Evolutionary conservation across 768 basidiomycete genomes (phyloP).

Genomic region (Russula sp.): DNA sequence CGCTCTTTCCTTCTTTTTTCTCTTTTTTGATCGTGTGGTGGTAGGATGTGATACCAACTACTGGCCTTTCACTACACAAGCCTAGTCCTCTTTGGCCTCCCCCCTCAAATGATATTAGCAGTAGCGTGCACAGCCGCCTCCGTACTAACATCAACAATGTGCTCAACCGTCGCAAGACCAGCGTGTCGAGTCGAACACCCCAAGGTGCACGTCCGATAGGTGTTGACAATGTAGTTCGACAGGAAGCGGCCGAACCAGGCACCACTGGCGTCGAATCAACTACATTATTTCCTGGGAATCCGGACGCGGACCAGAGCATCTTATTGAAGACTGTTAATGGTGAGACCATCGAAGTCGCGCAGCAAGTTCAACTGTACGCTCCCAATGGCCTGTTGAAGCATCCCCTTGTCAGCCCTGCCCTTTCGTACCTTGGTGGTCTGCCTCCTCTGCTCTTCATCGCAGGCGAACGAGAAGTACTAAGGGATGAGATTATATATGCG

Average conservation of each 20-base stretch:
- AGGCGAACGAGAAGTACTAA: constrained; percentile 83
- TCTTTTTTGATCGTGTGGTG: not conserved
- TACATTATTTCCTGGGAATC: constrained; percentile 30
- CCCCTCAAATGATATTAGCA: constrained; percentile 57
- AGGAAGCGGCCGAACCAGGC: constrained; percentile 25
- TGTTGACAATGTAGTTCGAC: constrained; percentile 8
- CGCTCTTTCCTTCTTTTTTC: not conserved
- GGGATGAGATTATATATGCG: constrained; percentile 89
- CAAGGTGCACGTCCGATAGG: not conserved
- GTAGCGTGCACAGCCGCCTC: constrained; percentile 47
- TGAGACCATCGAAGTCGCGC: constrained; percentile 44
- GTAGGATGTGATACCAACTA: constrained; percentile 75
- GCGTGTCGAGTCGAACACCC: not conserved
- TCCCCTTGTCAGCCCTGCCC: constrained; percentile 75
- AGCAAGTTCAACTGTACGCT: constrained; percentile 83
- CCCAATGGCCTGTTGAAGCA: constrained; percentile 70
- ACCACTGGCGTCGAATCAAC: constrained; percentile 46
- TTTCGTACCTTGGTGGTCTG: constrained; percentile 83
- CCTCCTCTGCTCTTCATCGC: constrained; percentile 81
- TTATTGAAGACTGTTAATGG: constrained; percentile 40
- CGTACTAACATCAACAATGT: constrained; percentile 55
- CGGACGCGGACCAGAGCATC: constrained; percentile 38
- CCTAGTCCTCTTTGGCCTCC: constrained; percentile 76
- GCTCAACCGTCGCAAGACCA: constrained; percentile 31
- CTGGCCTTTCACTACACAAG: constrained; percentile 71